phyloP scores from a whole-genome alignment of 345 rosid species.

The Brassica juncea region DNA sequence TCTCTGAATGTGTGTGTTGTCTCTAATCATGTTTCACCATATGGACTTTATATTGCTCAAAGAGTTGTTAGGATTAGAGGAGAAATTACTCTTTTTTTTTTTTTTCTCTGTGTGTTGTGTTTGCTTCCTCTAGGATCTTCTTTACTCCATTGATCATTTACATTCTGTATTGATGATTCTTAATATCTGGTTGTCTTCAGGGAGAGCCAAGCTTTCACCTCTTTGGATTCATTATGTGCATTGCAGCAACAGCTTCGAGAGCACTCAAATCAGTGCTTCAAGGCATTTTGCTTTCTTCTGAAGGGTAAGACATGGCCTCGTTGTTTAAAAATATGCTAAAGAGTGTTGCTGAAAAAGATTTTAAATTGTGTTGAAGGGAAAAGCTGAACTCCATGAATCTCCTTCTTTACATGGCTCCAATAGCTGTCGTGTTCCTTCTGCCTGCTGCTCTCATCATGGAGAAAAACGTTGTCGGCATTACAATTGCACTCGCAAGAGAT shows the following conservation, averaged over 20 bases:
- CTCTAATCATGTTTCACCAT: too few relatives aligned
- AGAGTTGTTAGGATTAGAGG: not conserved
- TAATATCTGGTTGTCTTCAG: slow-evolving; percentile 32
- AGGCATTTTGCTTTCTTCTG: slow-evolving; percentile 96
- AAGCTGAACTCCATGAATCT: slow-evolving; percentile 98
- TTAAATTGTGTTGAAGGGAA: slow-evolving; percentile 56
- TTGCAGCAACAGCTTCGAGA: slow-evolving; percentile 94
- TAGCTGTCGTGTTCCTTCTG: slow-evolving; percentile 87
- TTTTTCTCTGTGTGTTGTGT: not conserved
- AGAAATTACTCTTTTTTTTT: not conserved
- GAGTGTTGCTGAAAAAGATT: slow-evolving; percentile 23
- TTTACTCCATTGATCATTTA: too few relatives aligned
- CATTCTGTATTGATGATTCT: not conserved
- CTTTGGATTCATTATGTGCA: slow-evolving; percentile 92
- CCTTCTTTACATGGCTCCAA: slow-evolving; percentile 96
- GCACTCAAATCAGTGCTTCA: slow-evolving; percentile 97
- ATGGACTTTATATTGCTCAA: too few relatives aligned
- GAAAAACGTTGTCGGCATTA: slow-evolving; percentile 88
- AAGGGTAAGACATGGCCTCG: slow-evolving; percentile 63
- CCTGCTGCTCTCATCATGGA: slow-evolving; percentile 97
- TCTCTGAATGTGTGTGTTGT: too few relatives aligned
- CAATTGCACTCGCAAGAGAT: slow-evolving; percentile 94
- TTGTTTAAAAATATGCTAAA: not conserved
- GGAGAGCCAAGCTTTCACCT: slow-evolving; percentile 98
- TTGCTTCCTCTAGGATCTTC: not conserved